Conservation (phyloP, 352 stramenopile species). For the Phytophthora podocarpi region DNA sequence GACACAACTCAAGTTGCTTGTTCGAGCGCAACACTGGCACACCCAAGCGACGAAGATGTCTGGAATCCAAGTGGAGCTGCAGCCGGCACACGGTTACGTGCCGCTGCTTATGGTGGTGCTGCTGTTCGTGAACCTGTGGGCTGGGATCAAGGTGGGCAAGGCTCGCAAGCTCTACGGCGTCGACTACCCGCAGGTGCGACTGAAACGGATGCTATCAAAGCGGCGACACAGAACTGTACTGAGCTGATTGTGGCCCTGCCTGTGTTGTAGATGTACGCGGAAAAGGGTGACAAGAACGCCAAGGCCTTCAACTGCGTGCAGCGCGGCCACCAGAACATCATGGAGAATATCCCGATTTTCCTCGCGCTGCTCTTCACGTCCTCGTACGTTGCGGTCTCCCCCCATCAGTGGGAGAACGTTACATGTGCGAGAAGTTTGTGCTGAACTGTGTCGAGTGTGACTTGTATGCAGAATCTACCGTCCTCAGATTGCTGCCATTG, state of each 20-base stretch:
- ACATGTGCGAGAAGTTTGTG: neutral
- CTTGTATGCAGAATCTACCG: conserved; percentile 53
- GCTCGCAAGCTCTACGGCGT: conserved; percentile 16
- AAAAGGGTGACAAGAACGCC: conserved; percentile 89
- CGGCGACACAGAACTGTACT: neutral
- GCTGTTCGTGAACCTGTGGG: conserved; percentile 14
- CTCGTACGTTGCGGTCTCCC: conserved; percentile 38
- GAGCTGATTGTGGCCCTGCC: neutral
- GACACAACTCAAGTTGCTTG: too few species aligned
- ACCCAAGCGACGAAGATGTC: too few species aligned
- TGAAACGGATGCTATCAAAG: neutral
- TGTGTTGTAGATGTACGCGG: conserved; percentile 81
- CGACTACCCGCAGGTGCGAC: conserved; percentile 15
- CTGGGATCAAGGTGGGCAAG: neutral
- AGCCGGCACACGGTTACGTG: conserved; percentile 15
- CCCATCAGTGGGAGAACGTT: too few species aligned
- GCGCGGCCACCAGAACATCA: conserved; percentile 91
- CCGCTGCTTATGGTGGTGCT: conserved; percentile 14
- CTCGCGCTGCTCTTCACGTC: conserved; percentile 61
- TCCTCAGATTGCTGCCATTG: conserved; percentile 63
- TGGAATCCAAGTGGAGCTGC: conserved; percentile 12
- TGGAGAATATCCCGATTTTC: conserved; percentile 88
- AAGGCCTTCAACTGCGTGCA: conserved; percentile 93
- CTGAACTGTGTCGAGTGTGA: neutral
- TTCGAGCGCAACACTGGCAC: too few species aligned